Percentiles rank a stretch among this genome's conserved stretches.
phyloP scores from a whole-genome alignment of 2,329 filamentous ascomycete species.

The Nigrospora osmanthi region DNA sequence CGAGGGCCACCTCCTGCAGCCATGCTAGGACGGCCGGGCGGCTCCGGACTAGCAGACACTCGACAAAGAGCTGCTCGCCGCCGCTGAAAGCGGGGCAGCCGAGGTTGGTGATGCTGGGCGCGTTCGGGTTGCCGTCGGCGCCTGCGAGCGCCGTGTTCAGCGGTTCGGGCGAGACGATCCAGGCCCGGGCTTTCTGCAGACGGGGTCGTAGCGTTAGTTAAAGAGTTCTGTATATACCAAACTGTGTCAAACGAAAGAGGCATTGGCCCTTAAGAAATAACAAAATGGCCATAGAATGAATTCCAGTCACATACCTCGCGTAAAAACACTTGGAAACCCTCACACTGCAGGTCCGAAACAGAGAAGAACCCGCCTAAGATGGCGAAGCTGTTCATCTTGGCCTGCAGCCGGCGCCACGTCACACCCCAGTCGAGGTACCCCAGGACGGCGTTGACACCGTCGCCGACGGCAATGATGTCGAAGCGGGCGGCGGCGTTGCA shows the following conservation, averaged over 20 bases:
- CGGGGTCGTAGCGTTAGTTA: not conserved
- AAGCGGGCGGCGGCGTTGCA: conserved; percentile 44
- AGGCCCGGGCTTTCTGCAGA: conserved; percentile 51
- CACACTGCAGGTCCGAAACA: conserved; percentile 29
- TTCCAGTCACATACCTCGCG: conserved; percentile 31
- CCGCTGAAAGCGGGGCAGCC: conserved; percentile 66
- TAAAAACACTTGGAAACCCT: conserved; percentile 40
- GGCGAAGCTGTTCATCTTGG: conserved; percentile 38
- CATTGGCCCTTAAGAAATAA: not conserved
- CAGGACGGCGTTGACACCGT: conserved; percentile 52
- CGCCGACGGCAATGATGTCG: conserved; percentile 64
- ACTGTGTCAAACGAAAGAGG: not conserved
- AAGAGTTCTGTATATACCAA: too few relatives aligned
- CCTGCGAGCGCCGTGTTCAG: conserved; percentile 46
- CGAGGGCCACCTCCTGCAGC: conserved; percentile 46
- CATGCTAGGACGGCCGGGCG: conserved; percentile 50
- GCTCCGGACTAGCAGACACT: conserved; percentile 53
- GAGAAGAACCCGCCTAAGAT: conserved; percentile 39
- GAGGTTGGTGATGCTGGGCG: conserved; percentile 30
- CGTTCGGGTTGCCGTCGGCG: conserved; percentile 36
- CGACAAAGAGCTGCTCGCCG: conserved; percentile 49
- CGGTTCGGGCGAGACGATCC: conserved; percentile 44
- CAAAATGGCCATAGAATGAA: not conserved
- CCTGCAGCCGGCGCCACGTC: conserved; percentile 38
- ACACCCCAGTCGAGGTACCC: conserved; percentile 48